Evolutionary conservation across 2,329 filamentous ascomycete genomes (phyloP).

Genomic region (Colletotrichum magnum): DNA sequence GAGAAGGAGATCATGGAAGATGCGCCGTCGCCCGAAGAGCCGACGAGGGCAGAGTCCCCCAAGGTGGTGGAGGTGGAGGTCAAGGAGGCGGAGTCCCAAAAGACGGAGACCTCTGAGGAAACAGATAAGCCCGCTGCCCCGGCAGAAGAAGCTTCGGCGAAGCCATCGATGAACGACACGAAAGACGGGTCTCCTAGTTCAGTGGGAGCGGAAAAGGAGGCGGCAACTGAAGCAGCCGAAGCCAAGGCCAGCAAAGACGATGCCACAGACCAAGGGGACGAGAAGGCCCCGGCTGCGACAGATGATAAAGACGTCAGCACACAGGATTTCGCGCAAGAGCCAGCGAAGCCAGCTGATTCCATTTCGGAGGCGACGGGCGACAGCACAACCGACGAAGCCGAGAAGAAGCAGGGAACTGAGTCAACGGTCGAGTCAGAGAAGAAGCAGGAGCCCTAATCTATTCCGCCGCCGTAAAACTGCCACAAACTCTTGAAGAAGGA

Average conservation of each 20-base stretch:
- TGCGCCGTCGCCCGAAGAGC: conserved; percentile 40
- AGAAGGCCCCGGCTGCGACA: conserved; percentile 43
- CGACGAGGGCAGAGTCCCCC: conserved; percentile 45
- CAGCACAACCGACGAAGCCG: background rate
- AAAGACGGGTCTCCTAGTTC: conserved; percentile 38
- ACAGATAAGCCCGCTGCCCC: conserved; percentile 1
- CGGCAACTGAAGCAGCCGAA: background rate
- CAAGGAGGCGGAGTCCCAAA: conserved; percentile 13
- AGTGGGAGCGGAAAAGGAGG: conserved; percentile 11
- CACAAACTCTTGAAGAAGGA: too few species aligned
- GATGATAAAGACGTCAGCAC: conserved; percentile 32
- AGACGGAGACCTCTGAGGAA: conserved; percentile 2
- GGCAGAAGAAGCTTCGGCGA: conserved; percentile 10
- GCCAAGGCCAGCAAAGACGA: conserved; percentile 6
- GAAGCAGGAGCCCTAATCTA: conserved; percentile 17
- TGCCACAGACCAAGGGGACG: conserved; percentile 26
- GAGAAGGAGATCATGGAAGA: conserved; percentile 50
- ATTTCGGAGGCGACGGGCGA: conserved; percentile 39
- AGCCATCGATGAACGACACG: conserved; percentile 7
- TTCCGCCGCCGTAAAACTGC: background rate
- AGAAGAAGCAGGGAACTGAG: conserved; percentile 24
- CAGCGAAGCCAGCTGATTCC: conserved; percentile 42
- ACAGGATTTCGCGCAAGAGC: conserved; percentile 46
- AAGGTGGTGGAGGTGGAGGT: conserved; percentile 26
- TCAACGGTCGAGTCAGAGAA: conserved; percentile 10